Evolutionary conservation across 768 basidiomycete species (phyloP).

Genomic region (Leucosporidium yakuticum): DNA sequence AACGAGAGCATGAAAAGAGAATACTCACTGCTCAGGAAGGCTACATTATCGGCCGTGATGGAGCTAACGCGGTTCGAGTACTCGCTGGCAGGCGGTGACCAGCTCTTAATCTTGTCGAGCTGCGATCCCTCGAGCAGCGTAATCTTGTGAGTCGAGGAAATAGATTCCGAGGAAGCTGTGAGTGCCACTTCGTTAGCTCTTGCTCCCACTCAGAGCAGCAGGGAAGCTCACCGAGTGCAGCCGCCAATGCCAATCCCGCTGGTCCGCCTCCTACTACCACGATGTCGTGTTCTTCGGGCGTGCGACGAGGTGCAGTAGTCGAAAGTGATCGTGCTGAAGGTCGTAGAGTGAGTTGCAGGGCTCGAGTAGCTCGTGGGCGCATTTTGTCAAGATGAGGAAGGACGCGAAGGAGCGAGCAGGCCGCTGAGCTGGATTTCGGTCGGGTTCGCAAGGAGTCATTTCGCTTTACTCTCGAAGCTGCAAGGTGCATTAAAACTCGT

Average conservation of each 20-base stretch:
- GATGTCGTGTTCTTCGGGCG: slow-evolving; percentile 57
- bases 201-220: not conserved
- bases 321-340: too few species aligned
- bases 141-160: slow-evolving; percentile 57
- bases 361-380: too few species aligned
- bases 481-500: too few species aligned
- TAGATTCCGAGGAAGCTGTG: slow-evolving; percentile 50
- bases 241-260: slow-evolving; percentile 80
- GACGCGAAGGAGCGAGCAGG: too few species aligned
- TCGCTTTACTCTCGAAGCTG: too few species aligned
- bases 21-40: slow-evolving; percentile 58
- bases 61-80: slow-evolving; percentile 84
- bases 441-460: too few species aligned
- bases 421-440: too few species aligned
- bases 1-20: not conserved
- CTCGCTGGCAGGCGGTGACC: slow-evolving; percentile 54
- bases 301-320: too few species aligned
- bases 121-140: slow-evolving; percentile 77
- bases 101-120: slow-evolving; percentile 60
- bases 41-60: slow-evolving; percentile 66
- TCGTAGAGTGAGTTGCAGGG: too few species aligned
- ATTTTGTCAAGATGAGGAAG: too few species aligned
- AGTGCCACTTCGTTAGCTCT: not conserved
- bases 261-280: slow-evolving; percentile 94
- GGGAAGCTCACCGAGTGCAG: slow-evolving; percentile 65